Base-by-base conservation (phyloP, 148 eudicot species). In the Persicaria maculosa region DNA sequence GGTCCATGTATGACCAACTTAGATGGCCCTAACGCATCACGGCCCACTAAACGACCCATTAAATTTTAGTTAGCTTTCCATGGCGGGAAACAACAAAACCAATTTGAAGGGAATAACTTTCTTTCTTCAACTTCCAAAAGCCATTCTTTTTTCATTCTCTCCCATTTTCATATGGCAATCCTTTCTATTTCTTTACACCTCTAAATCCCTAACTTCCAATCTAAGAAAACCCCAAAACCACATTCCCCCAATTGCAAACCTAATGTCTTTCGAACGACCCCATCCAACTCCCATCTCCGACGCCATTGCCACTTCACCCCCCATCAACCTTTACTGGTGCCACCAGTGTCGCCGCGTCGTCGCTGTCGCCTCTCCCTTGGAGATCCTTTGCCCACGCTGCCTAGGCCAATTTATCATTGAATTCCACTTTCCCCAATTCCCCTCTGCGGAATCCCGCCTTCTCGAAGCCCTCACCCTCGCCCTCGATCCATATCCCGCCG, bases 291-390 rank as follows among this genome's bases (percentile, higher is more conserved):
- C 73, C 54, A 47, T 22, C 40, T n/a, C 48, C 3, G 17, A 11
- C 12, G 61, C 59, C 36, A 50, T 22, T 57, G 55, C 70, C 77
- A 8, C 43, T 3, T 2, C 40, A 3, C 40, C 1, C 40, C 40
- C 40, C 40, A 31, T 31, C 79, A 83, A 78, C 68, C 86, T 81
- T 1, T 88, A 88, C 79, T 92, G 97, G 97, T 94, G 98, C 72
- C 90, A 90, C 83, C 92, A 88, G 43, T 94, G 98, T 74, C 86
- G 74, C 74, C 89, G 81, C 7, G 76, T 88, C 0, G 89, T 92
- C 78, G 76, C 93, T 31, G 74, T 90, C 12, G 71, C 88, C 53
- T 71, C 90, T 0, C 43, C 53, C 4, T 20, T 52, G 43, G 79
- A 81, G n/a, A 72, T 84, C 14, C 58, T 68, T 47, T 92, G 98